These are phyloP conservation scores for Kalmanozyma brasiliensis DNA, from an alignment of 1,284 basidiomycete species.

Conservation along the genomic window DNA sequence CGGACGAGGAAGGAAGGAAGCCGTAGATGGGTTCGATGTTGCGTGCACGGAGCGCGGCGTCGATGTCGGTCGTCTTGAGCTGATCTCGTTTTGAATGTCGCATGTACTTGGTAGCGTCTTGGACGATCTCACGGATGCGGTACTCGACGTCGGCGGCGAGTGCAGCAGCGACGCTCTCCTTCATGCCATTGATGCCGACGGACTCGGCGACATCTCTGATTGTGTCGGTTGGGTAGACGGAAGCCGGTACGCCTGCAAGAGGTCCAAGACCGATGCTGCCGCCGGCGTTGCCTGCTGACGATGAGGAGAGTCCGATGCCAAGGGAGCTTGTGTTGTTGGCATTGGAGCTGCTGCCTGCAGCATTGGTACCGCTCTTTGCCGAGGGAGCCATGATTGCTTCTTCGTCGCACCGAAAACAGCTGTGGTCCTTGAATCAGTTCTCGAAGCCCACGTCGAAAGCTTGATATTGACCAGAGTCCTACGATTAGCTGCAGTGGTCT, in stretches of 20 bases:
- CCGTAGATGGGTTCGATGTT: slow-evolving; percentile 79
- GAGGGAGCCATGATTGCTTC: slow-evolving; percentile 31
- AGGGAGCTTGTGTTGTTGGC: slow-evolving; percentile 28
- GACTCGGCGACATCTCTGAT: slow-evolving; percentile 84
- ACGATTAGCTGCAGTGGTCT: too few species aligned
- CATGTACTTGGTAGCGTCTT: slow-evolving; percentile 98
- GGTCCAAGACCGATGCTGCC: slow-evolving; percentile 40
- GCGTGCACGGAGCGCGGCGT: slow-evolving; percentile 88
- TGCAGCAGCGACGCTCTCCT: slow-evolving; percentile 82
- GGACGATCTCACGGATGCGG: slow-evolving; percentile 89
- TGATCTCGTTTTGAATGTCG: slow-evolving; percentile 88
- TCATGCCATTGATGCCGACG: slow-evolving; percentile 80
- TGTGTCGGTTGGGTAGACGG: slow-evolving; percentile 64
- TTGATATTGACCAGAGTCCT: too few species aligned
- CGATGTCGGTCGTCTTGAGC: slow-evolving; percentile 88
- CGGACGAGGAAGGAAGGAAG: slow-evolving; percentile 52
- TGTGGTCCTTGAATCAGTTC: too few species aligned
- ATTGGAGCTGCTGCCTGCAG: slow-evolving; percentile 23
- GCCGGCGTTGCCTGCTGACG: slow-evolving; percentile 23
- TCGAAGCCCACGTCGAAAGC: too few species aligned
- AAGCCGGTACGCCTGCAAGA: slow-evolving; percentile 39
- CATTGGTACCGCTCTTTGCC: slow-evolving; percentile 24
- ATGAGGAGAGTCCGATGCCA: slow-evolving; percentile 38
- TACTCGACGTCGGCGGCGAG: slow-evolving; percentile 97
- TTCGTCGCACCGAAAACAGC: background rate